Conservation (phyloP, 345 rosid genomes). For the Eucalyptus paniculata region DNA sequence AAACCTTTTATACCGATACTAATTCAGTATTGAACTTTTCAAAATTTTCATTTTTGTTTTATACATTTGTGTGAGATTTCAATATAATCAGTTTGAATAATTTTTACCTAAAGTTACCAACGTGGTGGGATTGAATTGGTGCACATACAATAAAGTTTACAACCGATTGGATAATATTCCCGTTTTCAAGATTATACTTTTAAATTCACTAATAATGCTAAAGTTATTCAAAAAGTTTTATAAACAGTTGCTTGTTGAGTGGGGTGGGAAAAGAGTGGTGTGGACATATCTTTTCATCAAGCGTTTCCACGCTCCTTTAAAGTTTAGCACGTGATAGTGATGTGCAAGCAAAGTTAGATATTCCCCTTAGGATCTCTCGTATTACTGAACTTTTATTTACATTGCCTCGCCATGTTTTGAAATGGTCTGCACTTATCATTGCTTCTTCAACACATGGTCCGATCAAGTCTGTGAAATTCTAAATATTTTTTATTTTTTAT, state of each 20-base stretch:
- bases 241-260: background rate
- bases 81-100: rapidly evolving
- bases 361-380: background rate
- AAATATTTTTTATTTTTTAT: background rate
- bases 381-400: background rate
- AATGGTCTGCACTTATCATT: background rate
- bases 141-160: rapidly evolving
- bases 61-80: rapidly evolving
- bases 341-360: background rate
- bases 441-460: background rate
- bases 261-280: background rate
- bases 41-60: background rate
- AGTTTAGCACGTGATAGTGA: background rate
- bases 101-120: background rate
- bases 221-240: background rate
- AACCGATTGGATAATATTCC: background rate
- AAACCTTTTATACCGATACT: rapidly evolving
- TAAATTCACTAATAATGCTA: background rate
- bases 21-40: rapidly evolving
- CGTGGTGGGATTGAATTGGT: background rate
- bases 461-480: background rate
- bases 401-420: background rate
- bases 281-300: background rate
- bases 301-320: background rate
- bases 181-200: background rate